Conservation (phyloP, 176 grass and related monocot genomes). For the Otatea glauca region DNA sequence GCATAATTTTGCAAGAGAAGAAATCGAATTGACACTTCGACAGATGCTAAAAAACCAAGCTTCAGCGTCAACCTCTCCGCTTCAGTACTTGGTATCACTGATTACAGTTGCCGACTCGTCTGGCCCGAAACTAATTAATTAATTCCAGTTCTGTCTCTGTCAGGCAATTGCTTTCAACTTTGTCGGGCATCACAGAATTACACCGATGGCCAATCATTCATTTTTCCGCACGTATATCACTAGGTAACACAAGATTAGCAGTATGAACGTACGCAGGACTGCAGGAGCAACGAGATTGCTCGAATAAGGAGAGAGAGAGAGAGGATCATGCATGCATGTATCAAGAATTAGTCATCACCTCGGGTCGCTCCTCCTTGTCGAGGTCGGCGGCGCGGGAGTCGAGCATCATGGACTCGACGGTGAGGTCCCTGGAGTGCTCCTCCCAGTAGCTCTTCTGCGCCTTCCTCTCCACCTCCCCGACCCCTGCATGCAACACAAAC, state of each 20-base stretch:
- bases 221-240: neutral
- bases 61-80: constrained; percentile 37
- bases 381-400: constrained; percentile 87
- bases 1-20: neutral
- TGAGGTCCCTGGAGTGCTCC: constrained; percentile 93
- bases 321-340: neutral
- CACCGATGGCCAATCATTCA: neutral
- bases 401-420: constrained; percentile 99
- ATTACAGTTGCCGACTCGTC: too few species aligned
- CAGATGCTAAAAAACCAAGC: neutral
- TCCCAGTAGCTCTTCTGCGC: constrained; percentile 93
- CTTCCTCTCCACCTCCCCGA: constrained; percentile 72
- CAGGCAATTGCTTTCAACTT: neutral
- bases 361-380: constrained; percentile 91
- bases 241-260: neutral
- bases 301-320: neutral
- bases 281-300: too few species aligned
- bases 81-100: neutral
- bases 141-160: neutral
- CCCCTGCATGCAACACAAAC: constrained; percentile 8
- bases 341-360: constrained; percentile 47
- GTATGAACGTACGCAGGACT: neutral
- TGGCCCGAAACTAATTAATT: constrained; percentile 18
- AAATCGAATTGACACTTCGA: neutral
- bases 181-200: too few species aligned